These are phyloP conservation scores for Globisporangium solare DNA, from an alignment of 352 stramenopile genomes.

Conservation along the genomic window DNA sequence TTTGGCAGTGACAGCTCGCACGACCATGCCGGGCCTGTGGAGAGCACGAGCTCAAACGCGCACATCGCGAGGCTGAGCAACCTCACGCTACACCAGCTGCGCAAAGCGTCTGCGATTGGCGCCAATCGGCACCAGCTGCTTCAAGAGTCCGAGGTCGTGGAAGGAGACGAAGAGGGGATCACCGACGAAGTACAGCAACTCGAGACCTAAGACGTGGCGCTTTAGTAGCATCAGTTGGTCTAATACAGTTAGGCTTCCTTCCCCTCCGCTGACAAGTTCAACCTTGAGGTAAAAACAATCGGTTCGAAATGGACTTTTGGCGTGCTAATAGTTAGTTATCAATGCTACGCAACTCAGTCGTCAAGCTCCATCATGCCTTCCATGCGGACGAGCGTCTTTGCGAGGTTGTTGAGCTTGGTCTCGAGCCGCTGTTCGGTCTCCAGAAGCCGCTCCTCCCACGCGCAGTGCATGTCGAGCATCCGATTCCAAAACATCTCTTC, in stretches of 20 bases:
- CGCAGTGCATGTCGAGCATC: conserved; percentile 52
- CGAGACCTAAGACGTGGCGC: too few species aligned
- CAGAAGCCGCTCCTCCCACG: conserved; percentile 46
- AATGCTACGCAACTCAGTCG: conserved; percentile 13
- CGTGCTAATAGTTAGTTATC: too few species aligned
- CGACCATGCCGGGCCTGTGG: too few species aligned
- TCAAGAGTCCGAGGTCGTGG: conserved; percentile 9
- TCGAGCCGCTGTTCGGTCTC: conserved; percentile 70
- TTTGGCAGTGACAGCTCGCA: too few species aligned
- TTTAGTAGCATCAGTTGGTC: too few species aligned
- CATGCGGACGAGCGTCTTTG: conserved; percentile 62
- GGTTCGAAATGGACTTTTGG: too few species aligned
- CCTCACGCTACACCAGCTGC: background rate
- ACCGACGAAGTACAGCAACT: background rate
- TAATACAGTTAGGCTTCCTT: too few species aligned
- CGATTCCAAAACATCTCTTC: conserved; percentile 40
- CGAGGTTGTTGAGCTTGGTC: conserved; percentile 58
- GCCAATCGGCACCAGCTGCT: conserved; percentile 8
- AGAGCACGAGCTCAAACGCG: background rate
- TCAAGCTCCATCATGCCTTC: conserved; percentile 54
- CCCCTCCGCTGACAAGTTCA: too few species aligned
- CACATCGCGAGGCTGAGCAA: background rate
- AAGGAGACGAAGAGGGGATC: conserved; percentile 2
- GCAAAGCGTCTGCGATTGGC: conserved; percentile 2
- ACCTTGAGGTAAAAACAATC: too few species aligned